phyloP scores from a whole-genome alignment of 306 rosid species.

The Vigna mungo region DNA sequence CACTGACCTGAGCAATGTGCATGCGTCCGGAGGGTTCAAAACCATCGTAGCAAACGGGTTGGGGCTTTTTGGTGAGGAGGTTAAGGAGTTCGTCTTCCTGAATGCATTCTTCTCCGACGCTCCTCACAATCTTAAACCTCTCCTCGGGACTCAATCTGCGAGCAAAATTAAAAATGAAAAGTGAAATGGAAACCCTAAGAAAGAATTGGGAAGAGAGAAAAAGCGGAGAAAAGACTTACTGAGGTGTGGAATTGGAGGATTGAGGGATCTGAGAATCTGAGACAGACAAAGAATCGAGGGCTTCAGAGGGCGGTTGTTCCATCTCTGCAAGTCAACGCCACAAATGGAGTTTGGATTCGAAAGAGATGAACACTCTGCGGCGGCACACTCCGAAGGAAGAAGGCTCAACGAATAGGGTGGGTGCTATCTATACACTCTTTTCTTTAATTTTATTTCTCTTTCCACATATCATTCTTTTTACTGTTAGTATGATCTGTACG shows the following conservation, averaged over 20 bases:
- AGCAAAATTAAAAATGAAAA: not conserved
- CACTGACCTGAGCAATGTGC: slow-evolving; percentile 92
- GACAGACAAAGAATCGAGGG: slow-evolving; percentile 53
- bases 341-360: not conserved
- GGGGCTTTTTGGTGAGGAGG: slow-evolving; percentile 70
- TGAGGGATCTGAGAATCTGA: slow-evolving; percentile 32
- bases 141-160: slow-evolving; percentile 61
- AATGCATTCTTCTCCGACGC: slow-evolving; percentile 92
- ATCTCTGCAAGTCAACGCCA: not conserved
- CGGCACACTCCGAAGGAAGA: not conserved
- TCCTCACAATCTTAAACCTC: slow-evolving; percentile 62
- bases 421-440: no score
- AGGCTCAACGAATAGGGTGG: not conserved
- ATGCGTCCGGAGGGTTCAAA: slow-evolving; percentile 94
- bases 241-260: slow-evolving; percentile 40
- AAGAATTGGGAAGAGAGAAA: not conserved
- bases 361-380: not conserved
- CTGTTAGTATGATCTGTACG: no score
- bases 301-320: slow-evolving; percentile 41
- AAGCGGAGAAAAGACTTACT: slow-evolving; percentile 35
- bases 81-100: slow-evolving; percentile 83
- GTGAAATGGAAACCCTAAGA: not conserved
- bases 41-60: slow-evolving; percentile 85
- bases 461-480: no score
- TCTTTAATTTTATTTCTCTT: no score